Percentiles rank a stretch among this genome's conserved stretches.
Evolutionary conservation across 2,329 filamentous ascomycete species (phyloP).

Genomic region (Talaromyces pinophilus): DNA sequence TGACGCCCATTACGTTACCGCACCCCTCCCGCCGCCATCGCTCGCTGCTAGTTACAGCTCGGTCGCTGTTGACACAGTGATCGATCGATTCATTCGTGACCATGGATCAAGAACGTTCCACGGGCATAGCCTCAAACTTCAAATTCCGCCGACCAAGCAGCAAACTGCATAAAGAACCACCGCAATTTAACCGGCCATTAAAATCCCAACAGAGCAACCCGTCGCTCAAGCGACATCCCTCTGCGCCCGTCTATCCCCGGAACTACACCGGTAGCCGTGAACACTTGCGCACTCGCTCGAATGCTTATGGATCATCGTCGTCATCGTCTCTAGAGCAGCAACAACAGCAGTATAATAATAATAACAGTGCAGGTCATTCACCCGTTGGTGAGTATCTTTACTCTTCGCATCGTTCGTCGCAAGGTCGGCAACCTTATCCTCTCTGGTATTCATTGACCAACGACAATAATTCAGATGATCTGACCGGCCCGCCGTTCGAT

Average conservation of each 20-base stretch:
- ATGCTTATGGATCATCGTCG: conserved; percentile 49
- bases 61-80: background rate
- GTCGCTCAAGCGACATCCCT: conserved; percentile 50
- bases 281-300: conserved; percentile 48
- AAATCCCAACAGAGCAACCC: conserved; percentile 47
- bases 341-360: conserved; percentile 13
- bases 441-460: conserved; percentile 38
- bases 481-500: conserved; percentile 48
- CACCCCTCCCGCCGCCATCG: conserved; percentile 10
- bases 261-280: conserved; percentile 45
- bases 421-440: conserved; percentile 27
- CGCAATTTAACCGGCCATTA: conserved; percentile 43
- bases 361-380: conserved; percentile 38
- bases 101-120: conserved; percentile 23
- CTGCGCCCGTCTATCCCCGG: conserved; percentile 48
- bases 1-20: conserved; percentile 3
- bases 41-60: background rate
- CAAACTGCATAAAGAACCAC: conserved; percentile 50
- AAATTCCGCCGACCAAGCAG: conserved; percentile 45
- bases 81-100: background rate
- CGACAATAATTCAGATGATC: conserved; percentile 46
- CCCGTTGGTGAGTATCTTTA: conserved; percentile 39
- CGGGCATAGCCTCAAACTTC: conserved; percentile 27
- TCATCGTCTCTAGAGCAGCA: conserved; percentile 50
- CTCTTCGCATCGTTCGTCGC: conserved; percentile 20